phyloP scores from a whole-genome alignment of 2,329 filamentous ascomycete genomes.

The Paraphaeosphaeria sporulosa region DNA sequence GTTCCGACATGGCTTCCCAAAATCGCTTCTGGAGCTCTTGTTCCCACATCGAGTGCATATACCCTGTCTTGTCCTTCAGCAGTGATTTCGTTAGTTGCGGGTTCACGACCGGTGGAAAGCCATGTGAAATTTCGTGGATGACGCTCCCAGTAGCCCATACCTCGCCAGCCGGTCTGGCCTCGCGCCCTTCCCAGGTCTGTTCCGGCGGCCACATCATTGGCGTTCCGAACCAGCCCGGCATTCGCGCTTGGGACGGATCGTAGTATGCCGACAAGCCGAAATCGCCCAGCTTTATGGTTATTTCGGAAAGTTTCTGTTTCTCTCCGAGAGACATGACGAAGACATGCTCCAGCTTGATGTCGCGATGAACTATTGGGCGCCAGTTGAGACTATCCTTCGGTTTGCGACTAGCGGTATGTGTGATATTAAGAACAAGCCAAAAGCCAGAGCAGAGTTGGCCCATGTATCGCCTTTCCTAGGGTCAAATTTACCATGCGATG shows the following conservation, averaged over 20 bases:
- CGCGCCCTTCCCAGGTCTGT: conserved; percentile 24
- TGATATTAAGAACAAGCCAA: too few species aligned
- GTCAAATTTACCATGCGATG: conserved; percentile 11
- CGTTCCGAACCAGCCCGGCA: conserved; percentile 21
- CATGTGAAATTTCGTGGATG: conserved; percentile 11
- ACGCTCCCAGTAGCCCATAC: conserved; percentile 34
- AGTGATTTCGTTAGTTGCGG: conserved; percentile 5
- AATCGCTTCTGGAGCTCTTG: too few species aligned
- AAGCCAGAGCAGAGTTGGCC: too few species aligned
- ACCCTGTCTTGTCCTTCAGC: conserved; percentile 3
- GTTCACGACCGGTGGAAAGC: conserved; percentile 24
- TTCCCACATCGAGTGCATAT: conserved; percentile 1
- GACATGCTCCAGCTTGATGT: conserved; percentile 96
- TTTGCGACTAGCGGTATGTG: background rate
- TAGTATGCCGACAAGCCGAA: conserved; percentile 71
- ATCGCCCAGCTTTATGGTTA: conserved; percentile 70
- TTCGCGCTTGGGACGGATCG: conserved; percentile 34
- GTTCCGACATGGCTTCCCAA: too few species aligned
- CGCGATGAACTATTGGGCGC: conserved; percentile 90
- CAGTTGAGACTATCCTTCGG: conserved; percentile 57
- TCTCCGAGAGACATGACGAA: conserved; percentile 59
- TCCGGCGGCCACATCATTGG: conserved; percentile 31
- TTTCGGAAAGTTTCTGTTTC: conserved; percentile 17
- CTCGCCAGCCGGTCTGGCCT: conserved; percentile 25
- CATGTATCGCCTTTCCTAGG: too few species aligned